Evolutionary conservation across 495 filamentous ascomycete genomes (phyloP).

Genomic region (Penicillium canescens): DNA sequence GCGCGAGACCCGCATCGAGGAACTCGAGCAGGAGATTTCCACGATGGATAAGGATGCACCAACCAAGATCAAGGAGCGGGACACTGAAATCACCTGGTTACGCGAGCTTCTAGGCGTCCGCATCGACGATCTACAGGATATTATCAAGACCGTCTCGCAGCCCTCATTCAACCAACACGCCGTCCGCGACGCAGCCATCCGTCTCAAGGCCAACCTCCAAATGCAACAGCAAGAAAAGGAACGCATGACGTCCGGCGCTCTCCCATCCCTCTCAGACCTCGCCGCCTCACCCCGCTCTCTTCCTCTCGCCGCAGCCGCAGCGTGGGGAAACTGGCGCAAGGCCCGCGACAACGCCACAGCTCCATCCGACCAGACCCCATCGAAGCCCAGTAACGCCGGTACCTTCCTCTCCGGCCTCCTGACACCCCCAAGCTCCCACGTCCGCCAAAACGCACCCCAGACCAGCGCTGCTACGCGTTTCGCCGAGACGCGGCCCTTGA

Average conservation of each 20-base stretch:
- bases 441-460: conserved; percentile 54
- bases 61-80: conserved; percentile 78
- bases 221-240: conserved; percentile 98
- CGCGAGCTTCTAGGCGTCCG: conserved; percentile 90
- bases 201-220: conserved; percentile 88
- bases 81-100: conserved; percentile 94
- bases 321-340: conserved; percentile 84
- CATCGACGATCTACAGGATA: conserved; percentile 87
- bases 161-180: conserved; percentile 72
- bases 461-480: conserved; percentile 45
- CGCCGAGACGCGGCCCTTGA: conserved; percentile 40
- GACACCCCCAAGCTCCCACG: conserved; percentile 74
- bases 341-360: conserved; percentile 47
- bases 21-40: conserved; percentile 71
- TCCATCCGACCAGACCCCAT: conserved; percentile 61
- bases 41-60: conserved; percentile 71
- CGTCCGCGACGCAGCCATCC: conserved; percentile 86
- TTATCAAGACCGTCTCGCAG: conserved; percentile 74
- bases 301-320: conserved; percentile 77
- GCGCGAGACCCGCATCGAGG: conserved; percentile 84
- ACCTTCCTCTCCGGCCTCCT: conserved; percentile 72
- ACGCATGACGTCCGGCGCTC: conserved; percentile 53
- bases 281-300: conserved; percentile 77
- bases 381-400: conserved; percentile 53
- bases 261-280: conserved; percentile 60